phyloP scores from a whole-genome alignment of 805 yeast species.

The Candida parachauliodes region DNA sequence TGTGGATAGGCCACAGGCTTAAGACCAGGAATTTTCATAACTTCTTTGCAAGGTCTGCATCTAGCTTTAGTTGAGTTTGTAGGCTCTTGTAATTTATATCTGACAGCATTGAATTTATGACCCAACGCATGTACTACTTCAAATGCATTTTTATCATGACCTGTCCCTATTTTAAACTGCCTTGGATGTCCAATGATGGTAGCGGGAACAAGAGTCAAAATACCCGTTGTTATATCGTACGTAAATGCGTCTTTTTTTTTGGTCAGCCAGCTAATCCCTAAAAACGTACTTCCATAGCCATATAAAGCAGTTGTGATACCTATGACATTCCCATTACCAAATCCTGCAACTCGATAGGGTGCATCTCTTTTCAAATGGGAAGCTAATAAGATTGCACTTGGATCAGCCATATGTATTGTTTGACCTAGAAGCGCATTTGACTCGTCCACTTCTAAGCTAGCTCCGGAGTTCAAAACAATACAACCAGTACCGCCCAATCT shows the following conservation, averaged over 20 bases:
- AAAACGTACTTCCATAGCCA: neutral
- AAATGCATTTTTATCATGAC: neutral
- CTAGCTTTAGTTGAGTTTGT: neutral
- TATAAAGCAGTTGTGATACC: neutral
- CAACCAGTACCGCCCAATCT: neutral
- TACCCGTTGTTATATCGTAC: neutral
- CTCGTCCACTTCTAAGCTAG: neutral
- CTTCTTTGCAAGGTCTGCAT: neutral
- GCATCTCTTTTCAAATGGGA: neutral
- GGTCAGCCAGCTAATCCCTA: neutral
- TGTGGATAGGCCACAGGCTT: conserved; percentile 1
- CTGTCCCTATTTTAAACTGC: neutral
- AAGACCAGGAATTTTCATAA: neutral
- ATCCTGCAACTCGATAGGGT: neutral
- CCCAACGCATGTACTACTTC: neutral
- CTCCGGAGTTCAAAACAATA: neutral
- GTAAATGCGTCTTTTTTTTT: neutral
- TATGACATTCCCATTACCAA: conserved; percentile 1
- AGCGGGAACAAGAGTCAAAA: neutral
- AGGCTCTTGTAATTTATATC: neutral
- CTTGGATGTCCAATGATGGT: neutral
- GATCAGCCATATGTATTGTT: neutral
- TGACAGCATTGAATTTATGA: neutral
- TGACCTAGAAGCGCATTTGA: neutral
- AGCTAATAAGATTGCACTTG: neutral